Conservation (phyloP, 768 basidiomycete species). For the Mrakia blollopis region DNA sequence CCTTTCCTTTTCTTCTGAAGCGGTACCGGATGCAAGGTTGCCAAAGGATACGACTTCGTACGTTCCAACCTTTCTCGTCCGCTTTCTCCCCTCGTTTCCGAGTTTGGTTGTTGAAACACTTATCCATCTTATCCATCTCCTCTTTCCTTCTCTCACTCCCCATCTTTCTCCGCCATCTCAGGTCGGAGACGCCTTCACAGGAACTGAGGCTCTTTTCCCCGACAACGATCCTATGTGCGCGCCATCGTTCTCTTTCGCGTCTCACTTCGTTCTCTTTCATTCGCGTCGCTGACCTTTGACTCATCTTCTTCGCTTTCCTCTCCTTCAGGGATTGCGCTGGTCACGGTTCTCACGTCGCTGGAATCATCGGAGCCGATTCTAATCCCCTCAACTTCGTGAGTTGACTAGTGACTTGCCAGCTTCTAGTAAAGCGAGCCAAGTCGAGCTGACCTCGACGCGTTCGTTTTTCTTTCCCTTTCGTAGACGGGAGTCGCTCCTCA, state of each 20-base stretch:
- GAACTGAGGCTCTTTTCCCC: conserved; percentile 32
- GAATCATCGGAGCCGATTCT: conserved; percentile 55
- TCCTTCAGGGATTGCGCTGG: conserved; percentile 26
- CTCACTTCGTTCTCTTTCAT: conserved; percentile 21
- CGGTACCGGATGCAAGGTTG: conserved; percentile 17
- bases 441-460: conserved; percentile 55
- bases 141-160: too few relatives aligned
- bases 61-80: too few relatives aligned
- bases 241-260: neutral
- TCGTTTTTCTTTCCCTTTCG: conserved; percentile 56
- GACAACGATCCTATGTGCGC: conserved; percentile 41
- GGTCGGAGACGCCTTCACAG: conserved; percentile 15
- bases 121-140: neutral
- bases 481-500: conserved; percentile 60
- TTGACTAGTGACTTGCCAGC: too few relatives aligned
- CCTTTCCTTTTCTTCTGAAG: neutral
- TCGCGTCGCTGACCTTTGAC: neutral
- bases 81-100: too few relatives aligned
- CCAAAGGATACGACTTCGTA: conserved; percentile 31
- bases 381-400: conserved; percentile 39
- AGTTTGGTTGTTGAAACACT: too few relatives aligned
- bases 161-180: too few relatives aligned
- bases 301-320: neutral
- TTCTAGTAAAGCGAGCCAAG: too few relatives aligned
- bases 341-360: conserved; percentile 47